These are phyloP conservation scores for Capsella rubella DNA, from an alignment of 441 rosid species.

Conservation along the genomic window DNA sequence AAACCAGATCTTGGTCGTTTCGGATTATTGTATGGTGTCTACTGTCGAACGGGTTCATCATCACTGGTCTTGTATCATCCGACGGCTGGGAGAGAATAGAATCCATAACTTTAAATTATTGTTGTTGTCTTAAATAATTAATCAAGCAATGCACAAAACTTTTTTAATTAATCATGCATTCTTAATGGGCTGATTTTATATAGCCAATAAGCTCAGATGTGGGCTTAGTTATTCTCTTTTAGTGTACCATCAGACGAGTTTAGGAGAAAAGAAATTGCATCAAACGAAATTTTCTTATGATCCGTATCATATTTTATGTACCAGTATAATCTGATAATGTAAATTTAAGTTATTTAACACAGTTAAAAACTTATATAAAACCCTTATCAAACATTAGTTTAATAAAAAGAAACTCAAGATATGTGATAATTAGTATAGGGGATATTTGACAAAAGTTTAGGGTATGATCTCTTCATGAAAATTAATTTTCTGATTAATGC, in stretches of 20 bases:
- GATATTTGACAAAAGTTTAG: background rate
- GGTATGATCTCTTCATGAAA: background rate
- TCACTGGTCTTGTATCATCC: constrained; percentile 6
- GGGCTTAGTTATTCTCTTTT: background rate
- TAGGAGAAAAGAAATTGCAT: no score
- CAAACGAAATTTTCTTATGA: no score
- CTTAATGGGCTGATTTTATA: background rate
- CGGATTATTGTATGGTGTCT: constrained; percentile 21
- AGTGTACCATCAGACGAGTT: no score
- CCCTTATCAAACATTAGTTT: background rate
- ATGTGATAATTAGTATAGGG: background rate
- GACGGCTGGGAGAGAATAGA: constrained; percentile 15
- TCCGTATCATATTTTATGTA: no score
- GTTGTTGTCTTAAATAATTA: background rate
- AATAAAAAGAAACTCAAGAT: background rate
- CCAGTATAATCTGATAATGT: background rate
- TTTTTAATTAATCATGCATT: background rate
- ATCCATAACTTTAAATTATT: background rate
- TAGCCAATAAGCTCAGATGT: background rate
- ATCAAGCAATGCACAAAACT: no score
- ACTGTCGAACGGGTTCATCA: constrained; percentile 21
- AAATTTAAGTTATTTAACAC: background rate
- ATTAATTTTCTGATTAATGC: background rate
- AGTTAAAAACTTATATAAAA: background rate
- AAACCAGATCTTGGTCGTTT: constrained; percentile 26